Evolutionary conservation across 768 basidiomycete genomes (phyloP).

Genomic region (Termitomyces bulborhizus): DNA sequence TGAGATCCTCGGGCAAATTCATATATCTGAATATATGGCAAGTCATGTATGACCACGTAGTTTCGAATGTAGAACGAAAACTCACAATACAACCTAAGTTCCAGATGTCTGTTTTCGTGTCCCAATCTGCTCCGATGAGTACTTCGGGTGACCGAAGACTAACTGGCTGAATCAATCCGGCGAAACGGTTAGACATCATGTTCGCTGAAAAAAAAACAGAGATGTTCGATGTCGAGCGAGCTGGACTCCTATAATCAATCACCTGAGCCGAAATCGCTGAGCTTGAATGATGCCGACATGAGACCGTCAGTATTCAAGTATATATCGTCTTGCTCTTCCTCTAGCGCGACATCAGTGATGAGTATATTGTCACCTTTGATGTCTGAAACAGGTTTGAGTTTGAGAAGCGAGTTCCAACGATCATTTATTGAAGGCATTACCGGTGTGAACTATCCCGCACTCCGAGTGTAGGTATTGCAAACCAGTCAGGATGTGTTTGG

Average conservation of each 20-base stretch:
- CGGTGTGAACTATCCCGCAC: neutral
- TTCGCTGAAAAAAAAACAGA: neutral
- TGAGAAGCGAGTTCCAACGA: neutral
- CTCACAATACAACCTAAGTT: neutral
- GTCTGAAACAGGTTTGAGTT: neutral
- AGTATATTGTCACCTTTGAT: neutral
- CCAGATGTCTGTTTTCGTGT: slow-evolving; percentile 5
- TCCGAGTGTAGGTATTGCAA: neutral
- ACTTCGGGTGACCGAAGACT: neutral
- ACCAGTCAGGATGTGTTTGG: neutral
- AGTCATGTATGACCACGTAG: neutral
- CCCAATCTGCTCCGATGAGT: neutral
- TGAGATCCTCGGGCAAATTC: neutral
- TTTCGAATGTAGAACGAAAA: neutral
- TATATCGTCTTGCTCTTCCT: neutral
- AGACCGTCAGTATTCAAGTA: neutral
- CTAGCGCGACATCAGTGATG: neutral
- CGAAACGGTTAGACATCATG: neutral
- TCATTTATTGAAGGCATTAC: neutral
- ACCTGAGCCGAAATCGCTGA: neutral
- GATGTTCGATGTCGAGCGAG: neutral
- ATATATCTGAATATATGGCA: neutral
- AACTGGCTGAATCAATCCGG: neutral
- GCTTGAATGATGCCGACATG: neutral
- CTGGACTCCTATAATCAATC: neutral